A percentile compares a stretch with the other conserved stretches of the same genome.
Conservation (phyloP, 305 asterid genomes). For the Plantago coronopus region DNA sequence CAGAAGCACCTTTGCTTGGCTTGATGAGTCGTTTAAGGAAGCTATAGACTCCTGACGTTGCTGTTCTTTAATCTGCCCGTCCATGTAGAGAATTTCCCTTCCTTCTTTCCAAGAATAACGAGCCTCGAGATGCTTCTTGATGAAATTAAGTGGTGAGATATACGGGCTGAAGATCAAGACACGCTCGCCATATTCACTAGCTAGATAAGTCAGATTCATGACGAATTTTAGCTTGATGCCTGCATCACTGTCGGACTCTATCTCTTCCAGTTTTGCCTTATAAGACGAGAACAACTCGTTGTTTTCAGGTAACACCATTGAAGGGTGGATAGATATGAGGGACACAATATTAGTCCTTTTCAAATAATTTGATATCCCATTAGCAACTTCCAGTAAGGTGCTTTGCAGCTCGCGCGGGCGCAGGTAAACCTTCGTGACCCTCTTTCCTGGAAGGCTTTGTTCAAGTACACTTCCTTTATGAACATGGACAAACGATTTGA, state of each 20-base stretch:
- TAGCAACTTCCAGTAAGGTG: conserved; percentile 25
- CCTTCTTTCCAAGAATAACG: conserved; percentile 53
- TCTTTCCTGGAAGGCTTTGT: conserved; percentile 51
- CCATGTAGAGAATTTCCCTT: conserved; percentile 52
- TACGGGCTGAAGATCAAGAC: conserved; percentile 59
- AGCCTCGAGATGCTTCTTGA: conserved; percentile 37
- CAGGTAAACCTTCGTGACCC: conserved; percentile 42
- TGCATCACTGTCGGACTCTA: conserved; percentile 22
- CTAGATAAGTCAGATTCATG: conserved; percentile 36
- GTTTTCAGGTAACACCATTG: conserved; percentile 17
- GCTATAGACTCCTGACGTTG: conserved; percentile 45
- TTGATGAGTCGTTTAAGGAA: conserved; percentile 38
- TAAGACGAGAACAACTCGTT: conserved; percentile 5
- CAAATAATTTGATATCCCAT: conserved; percentile 5
- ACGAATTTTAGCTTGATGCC: conserved; percentile 57
- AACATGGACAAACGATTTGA: conserved; percentile 56
- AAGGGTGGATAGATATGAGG: conserved; percentile 58
- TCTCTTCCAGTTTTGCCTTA: conserved; percentile 16
- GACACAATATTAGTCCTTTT: conserved; percentile 34
- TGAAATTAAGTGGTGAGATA: conserved; percentile 35
- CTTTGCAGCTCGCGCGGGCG: conserved; percentile 45
- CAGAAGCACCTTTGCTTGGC: conserved; percentile 59
- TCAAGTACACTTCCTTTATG: conserved; percentile 49
- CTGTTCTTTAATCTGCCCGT: conserved; percentile 38
- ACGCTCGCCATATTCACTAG: conserved; percentile 38